Evolutionary conservation across 2,329 filamentous ascomycete species (phyloP).

Genomic region (Monosporascus sp.): DNA sequence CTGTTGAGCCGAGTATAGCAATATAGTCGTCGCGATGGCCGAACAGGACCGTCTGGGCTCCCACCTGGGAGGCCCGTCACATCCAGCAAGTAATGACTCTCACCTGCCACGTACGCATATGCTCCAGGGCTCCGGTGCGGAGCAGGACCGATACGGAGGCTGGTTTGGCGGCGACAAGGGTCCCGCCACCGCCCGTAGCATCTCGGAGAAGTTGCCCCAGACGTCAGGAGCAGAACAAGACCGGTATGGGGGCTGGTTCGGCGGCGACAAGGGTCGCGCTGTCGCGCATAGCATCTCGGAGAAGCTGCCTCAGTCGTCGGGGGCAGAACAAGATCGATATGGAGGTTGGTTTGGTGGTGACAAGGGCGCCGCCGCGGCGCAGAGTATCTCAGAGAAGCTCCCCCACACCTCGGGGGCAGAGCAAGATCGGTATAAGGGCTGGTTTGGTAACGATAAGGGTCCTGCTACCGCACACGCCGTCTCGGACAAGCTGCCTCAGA

Average conservation of each 20-base stretch:
- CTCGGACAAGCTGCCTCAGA: conserved; percentile 8
- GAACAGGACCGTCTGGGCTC: conserved; percentile 13
- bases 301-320: conserved; percentile 11
- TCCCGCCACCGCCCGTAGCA: neutral
- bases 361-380: conserved; percentile 12
- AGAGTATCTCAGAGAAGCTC: conserved; percentile 11
- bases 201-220: conserved; percentile 3
- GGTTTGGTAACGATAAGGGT: conserved; percentile 14
- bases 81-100: neutral
- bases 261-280: conserved; percentile 13
- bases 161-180: conserved; percentile 2
- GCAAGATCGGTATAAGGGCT: conserved; percentile 17
- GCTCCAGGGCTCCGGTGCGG: conserved; percentile 12
- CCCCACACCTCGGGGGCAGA: conserved; percentile 14
- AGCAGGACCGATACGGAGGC: conserved; percentile 15
- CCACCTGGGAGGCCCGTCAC: conserved; percentile 6
- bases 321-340: conserved; percentile 17
- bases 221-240: conserved; percentile 13
- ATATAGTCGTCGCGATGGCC: conserved; percentile 13
- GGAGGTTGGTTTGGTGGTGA: conserved; percentile 14
- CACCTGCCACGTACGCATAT: neutral
- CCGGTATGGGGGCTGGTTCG: conserved; percentile 8
- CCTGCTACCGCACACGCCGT: conserved; percentile 9
- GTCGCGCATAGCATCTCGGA: conserved; percentile 9
- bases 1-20: no score